These are phyloP conservation scores for Fonsecaea nubica DNA, from an alignment of 2,329 filamentous ascomycete genomes.

Conservation along the genomic window DNA sequence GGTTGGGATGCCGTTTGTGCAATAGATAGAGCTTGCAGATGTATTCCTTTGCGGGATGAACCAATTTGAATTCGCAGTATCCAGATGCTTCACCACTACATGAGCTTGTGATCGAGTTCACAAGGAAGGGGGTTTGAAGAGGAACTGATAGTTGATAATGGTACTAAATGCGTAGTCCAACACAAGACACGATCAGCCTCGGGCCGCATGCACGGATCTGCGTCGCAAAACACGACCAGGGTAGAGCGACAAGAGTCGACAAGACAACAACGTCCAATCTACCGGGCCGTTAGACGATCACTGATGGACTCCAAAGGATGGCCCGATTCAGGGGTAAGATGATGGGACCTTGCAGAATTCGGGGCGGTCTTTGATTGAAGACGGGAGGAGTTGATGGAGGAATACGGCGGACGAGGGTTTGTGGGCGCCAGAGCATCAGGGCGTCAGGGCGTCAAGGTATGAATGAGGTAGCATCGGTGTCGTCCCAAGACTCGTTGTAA, in stretches of 20 bases:
- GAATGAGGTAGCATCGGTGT: conserved; percentile 1
- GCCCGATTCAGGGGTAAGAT: conserved; percentile 16
- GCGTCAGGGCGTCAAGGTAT: conserved; percentile 7
- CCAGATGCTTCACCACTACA: background rate
- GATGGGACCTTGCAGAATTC: conserved; percentile 12
- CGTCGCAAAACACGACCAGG: background rate
- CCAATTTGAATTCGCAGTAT: background rate
- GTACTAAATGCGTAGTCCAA: background rate
- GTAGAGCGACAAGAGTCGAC: background rate
- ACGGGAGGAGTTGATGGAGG: conserved; percentile 1
- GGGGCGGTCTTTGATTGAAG: conserved; percentile 2
- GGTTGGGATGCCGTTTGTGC: conserved; percentile 8
- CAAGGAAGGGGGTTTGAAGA: background rate
- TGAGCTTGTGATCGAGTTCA: background rate
- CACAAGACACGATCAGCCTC: background rate
- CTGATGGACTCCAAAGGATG: background rate
- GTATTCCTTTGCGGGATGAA: background rate
- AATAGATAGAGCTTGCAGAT: background rate
- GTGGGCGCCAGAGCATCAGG: conserved; percentile 1
- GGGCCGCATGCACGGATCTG: background rate
- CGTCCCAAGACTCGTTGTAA: conserved; percentile 17
- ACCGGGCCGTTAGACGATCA: background rate
- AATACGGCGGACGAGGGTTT: conserved; percentile 6
- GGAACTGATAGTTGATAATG: background rate
- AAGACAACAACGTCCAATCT: background rate